Conservation (phyloP, 371 early-diverging fungal genomes). For the Actinomortierella ambigua region DNA sequence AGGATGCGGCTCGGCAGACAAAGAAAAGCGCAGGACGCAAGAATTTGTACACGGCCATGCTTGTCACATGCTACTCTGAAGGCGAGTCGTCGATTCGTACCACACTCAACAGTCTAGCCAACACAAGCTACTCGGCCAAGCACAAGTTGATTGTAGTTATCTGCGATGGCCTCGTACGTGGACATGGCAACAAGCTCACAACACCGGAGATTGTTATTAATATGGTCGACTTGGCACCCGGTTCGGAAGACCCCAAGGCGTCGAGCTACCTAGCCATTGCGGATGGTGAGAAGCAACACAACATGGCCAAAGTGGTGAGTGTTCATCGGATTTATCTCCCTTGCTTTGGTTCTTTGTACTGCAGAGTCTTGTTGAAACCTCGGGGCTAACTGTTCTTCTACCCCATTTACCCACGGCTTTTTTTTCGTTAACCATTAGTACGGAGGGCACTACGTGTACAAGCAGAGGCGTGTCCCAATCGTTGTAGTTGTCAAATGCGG, state of each 20-base stretch:
- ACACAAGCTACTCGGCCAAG: constrained; percentile 63
- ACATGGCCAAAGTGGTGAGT: constrained; percentile 87
- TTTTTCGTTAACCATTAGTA: constrained; percentile 46
- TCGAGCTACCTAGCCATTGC: constrained; percentile 90
- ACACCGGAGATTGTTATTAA: constrained; percentile 79
- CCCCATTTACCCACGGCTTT: neutral
- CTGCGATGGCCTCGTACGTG: constrained; percentile 55
- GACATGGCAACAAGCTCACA: constrained; percentile 61
- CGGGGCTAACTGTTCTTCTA: neutral
- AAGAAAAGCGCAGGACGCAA: constrained; percentile 27
- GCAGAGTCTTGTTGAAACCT: neutral
- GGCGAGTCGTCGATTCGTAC: constrained; percentile 75
- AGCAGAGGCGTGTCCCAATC: constrained; percentile 51
- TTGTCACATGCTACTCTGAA: constrained; percentile 83
- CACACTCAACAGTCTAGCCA: constrained; percentile 85
- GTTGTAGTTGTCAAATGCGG: constrained; percentile 68
- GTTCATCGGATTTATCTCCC: no score
- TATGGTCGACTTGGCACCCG: constrained; percentile 70
- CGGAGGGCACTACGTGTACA: constrained; percentile 76
- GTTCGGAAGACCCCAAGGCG: constrained; percentile 55
- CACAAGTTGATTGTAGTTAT: constrained; percentile 64
- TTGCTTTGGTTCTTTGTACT: neutral
- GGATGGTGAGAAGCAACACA: constrained; percentile 87
- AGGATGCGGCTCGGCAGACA: constrained; percentile 31
- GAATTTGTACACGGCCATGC: constrained; percentile 54